phyloP scores from a whole-genome alignment of 116 monocot genomes.

The Iris pallida region DNA sequence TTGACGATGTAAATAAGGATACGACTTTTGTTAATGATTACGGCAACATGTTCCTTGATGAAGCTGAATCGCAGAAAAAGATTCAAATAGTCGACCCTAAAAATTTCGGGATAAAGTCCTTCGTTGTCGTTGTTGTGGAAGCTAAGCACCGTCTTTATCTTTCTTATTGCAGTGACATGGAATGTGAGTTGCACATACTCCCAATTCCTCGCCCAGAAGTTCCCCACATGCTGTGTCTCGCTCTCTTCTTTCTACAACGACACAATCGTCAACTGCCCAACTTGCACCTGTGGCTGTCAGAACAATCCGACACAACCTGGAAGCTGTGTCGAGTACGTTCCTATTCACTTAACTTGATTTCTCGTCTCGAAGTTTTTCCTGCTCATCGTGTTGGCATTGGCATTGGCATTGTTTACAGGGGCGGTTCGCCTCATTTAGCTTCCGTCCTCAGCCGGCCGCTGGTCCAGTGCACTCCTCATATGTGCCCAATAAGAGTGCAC shows the following conservation, averaged over 20 bases:
- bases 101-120: too few species aligned
- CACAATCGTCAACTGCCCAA: slow-evolving; percentile 73
- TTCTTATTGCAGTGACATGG: slow-evolving; percentile 36
- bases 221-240: slow-evolving; percentile 77
- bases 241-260: slow-evolving; percentile 88
- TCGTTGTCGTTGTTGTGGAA: too few species aligned
- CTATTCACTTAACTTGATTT: too few species aligned
- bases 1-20: too few species aligned
- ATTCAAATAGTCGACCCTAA: too few species aligned
- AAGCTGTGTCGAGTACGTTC: slow-evolving; percentile 10
- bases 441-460: slow-evolving; percentile 37
- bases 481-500: slow-evolving; percentile 70
- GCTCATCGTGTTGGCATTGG: too few species aligned
- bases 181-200: slow-evolving; percentile 82
- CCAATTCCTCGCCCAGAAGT: slow-evolving; percentile 62
- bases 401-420: background rate
- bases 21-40: too few species aligned
- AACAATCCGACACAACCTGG: slow-evolving; percentile 54
- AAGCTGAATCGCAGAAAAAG: too few species aligned
- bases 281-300: slow-evolving; percentile 69
- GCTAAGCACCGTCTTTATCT: background rate
- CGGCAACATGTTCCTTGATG: too few species aligned
- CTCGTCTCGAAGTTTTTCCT: too few species aligned
- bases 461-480: slow-evolving; percentile 71
- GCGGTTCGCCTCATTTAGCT: slow-evolving; percentile 11